phyloP scores from a whole-genome alignment of 1,139 yeast species.

The Saccharomyces hybrid region DNA sequence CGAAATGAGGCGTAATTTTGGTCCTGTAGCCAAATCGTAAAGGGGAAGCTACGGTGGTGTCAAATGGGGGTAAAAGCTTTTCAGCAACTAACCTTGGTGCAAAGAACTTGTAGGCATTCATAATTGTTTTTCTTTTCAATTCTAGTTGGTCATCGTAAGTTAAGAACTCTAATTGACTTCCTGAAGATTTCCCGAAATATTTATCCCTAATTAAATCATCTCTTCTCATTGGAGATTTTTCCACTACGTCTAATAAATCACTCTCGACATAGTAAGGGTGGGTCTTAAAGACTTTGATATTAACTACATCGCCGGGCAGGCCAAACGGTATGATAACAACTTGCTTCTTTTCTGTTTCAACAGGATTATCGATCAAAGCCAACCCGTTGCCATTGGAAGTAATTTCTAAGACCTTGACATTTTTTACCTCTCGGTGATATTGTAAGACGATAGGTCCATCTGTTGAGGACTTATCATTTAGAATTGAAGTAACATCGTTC shows the following conservation, averaged over 20 bases:
- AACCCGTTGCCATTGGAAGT: conserved; percentile 80
- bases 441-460: conserved; percentile 28
- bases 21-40: conserved; percentile 72
- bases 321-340: conserved; percentile 76
- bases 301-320: conserved; percentile 74
- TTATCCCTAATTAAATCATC: conserved; percentile 54
- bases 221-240: conserved; percentile 44
- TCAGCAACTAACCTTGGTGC: conserved; percentile 44
- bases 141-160: conserved; percentile 63
- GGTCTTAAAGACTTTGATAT: conserved; percentile 65
- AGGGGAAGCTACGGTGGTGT: conserved; percentile 73
- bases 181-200: conserved; percentile 78
- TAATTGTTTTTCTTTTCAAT: conserved; percentile 66
- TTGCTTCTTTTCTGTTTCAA: conserved; percentile 33
- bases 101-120: conserved; percentile 73
- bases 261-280: conserved; percentile 71
- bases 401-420: conserved; percentile 51
- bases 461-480: conserved; percentile 50
- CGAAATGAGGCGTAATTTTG: conserved; percentile 92
- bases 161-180: conserved; percentile 87
- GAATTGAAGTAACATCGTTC: conserved; percentile 58
- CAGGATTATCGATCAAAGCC: conserved; percentile 55
- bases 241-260: conserved; percentile 53
- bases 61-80: conserved; percentile 49
- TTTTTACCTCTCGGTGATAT: conserved; percentile 52